Conservation (phyloP, 768 basidiomycete species). For the Leccinum uliginosum region DNA sequence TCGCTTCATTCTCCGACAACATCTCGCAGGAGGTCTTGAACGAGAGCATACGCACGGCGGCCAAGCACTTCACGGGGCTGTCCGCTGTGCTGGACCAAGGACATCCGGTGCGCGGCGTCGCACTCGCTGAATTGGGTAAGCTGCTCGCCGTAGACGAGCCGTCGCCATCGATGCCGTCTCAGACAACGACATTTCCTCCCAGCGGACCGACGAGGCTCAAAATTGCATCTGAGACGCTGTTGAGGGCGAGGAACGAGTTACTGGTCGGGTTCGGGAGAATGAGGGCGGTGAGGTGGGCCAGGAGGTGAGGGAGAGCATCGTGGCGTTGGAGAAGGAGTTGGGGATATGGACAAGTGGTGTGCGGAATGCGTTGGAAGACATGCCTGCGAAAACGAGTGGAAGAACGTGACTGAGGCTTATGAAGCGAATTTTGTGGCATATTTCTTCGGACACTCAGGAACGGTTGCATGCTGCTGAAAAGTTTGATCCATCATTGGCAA, state of each 20-base stretch:
- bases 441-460: too few relatives aligned
- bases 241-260: constrained; percentile 58
- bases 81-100: constrained; percentile 49
- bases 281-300: constrained; percentile 70
- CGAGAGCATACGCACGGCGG: constrained; percentile 54
- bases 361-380: constrained; percentile 50
- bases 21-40: constrained; percentile 54
- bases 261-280: constrained; percentile 70
- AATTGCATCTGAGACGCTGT: constrained; percentile 60
- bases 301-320: constrained; percentile 55
- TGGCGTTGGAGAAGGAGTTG: constrained; percentile 68
- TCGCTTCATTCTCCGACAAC: constrained; percentile 42
- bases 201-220: constrained; percentile 60
- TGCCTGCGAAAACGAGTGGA: neutral
- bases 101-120: constrained; percentile 75
- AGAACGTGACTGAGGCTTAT: too few relatives aligned
- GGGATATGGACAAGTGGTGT: constrained; percentile 66
- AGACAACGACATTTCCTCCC: constrained; percentile 50
- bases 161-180: constrained; percentile 29
- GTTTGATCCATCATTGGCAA: too few relatives aligned
- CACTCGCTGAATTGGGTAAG: constrained; percentile 77
- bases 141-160: constrained; percentile 77
- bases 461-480: too few relatives aligned
- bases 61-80: constrained; percentile 52
- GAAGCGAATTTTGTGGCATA: too few relatives aligned